Percentiles rank a stretch among this genome's conserved stretches.
These are phyloP conservation scores for Aspergillus eucalypticola DNA, from an alignment of 2,329 filamentous ascomycete genomes.

Conservation along the genomic window DNA sequence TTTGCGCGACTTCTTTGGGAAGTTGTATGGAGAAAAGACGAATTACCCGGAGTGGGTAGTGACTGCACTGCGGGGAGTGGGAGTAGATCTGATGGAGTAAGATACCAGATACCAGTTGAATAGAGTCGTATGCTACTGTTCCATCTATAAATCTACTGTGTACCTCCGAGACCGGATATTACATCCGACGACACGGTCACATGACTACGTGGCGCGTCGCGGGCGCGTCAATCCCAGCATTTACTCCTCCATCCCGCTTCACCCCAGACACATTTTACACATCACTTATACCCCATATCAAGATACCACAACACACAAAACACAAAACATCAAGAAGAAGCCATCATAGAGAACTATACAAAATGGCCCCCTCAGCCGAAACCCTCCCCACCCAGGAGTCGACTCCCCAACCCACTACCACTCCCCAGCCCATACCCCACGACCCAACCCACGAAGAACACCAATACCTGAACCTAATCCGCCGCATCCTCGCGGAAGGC, in stretches of 20 bases:
- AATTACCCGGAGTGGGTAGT: slow-evolving; percentile 84
- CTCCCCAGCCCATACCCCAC: slow-evolving; percentile 18
- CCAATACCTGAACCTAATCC: slow-evolving; percentile 89
- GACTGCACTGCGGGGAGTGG: slow-evolving; percentile 73
- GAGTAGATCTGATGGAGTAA: slow-evolving; percentile 65
- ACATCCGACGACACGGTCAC: slow-evolving; percentile 16
- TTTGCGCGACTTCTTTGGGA: slow-evolving; percentile 73
- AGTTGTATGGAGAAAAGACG: slow-evolving; percentile 66
- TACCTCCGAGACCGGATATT: too few species aligned
- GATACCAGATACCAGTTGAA: not conserved
- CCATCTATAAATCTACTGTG: not conserved
- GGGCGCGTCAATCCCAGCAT: slow-evolving; percentile 19
- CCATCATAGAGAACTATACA: not conserved
- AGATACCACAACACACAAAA: not conserved
- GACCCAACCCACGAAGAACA: slow-evolving; percentile 72
- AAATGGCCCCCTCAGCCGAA: slow-evolving; percentile 5
- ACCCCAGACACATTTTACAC: not conserved
- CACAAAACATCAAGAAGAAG: not conserved
- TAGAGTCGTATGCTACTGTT: not conserved
- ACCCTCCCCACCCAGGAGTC: slow-evolving; percentile 11
- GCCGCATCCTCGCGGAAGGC: slow-evolving; percentile 76
- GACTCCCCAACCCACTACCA: slow-evolving; percentile 9
- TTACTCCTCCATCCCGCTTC: not conserved
- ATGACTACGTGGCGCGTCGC: slow-evolving; percentile 32
- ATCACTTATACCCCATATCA: not conserved